Percentiles rank a stretch among this genome's conserved stretches.
These are phyloP conservation scores for Lipomyces yamadae DNA, from an alignment of 805 yeast genomes.

Conservation along the genomic window DNA sequence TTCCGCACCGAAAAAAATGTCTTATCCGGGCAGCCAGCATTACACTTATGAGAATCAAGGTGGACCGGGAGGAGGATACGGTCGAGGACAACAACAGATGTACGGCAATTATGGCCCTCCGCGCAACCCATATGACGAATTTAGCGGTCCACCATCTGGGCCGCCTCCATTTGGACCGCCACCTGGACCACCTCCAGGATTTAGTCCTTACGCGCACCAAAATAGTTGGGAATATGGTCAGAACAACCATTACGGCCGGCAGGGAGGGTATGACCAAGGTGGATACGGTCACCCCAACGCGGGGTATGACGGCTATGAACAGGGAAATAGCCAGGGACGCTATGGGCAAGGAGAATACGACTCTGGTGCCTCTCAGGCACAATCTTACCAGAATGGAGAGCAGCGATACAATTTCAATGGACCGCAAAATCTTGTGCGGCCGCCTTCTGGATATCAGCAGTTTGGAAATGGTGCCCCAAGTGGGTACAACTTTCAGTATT, in stretches of 20 bases:
- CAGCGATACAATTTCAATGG: conserved; percentile 11
- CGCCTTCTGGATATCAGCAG: conserved; percentile 43
- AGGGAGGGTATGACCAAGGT: not conserved
- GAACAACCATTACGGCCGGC: no score
- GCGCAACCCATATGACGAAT: conserved; percentile 43
- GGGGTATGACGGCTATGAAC: not conserved
- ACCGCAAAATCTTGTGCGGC: conserved; percentile 31
- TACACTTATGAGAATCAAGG: conserved; percentile 43
- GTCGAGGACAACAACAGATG: conserved; percentile 26
- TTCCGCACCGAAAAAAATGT: conserved; percentile 27
- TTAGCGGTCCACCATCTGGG: conserved; percentile 10
- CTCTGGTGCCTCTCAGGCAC: not conserved
- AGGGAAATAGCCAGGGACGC: conserved; percentile 11
- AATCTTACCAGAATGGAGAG: not conserved
- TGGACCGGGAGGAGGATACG: conserved; percentile 18
- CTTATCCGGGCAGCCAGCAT: conserved; percentile 48
- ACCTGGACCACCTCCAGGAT: conserved; percentile 41
- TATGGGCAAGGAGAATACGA: not conserved
- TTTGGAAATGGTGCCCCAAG: conserved; percentile 43
- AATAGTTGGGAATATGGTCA: no score
- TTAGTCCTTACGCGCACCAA: conserved; percentile 14
- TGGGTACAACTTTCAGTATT: conserved; percentile 57
- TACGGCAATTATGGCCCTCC: conserved; percentile 37
- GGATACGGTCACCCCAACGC: not conserved
- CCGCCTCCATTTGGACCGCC: conserved; percentile 38